These are phyloP conservation scores for Apiospora arundinis DNA, from an alignment of 2,329 filamentous ascomycete genomes.

Conservation along the genomic window DNA sequence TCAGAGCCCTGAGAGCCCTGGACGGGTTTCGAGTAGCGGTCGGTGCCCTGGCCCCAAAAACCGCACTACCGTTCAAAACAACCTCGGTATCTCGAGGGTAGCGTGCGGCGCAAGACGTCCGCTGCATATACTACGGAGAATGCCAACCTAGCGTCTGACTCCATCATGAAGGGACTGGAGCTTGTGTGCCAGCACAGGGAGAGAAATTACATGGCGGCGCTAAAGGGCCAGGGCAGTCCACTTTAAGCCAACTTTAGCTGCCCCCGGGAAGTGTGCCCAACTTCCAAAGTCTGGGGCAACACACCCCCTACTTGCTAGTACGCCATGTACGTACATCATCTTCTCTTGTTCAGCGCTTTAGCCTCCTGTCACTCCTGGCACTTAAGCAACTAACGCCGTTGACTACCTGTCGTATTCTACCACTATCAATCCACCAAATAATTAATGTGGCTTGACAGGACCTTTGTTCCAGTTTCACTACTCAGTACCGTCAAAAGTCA, in stretches of 20 bases:
- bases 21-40: slow-evolving; percentile 10
- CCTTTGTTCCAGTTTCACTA: neutral
- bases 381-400: neutral
- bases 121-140: slow-evolving; percentile 18
- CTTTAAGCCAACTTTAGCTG: neutral
- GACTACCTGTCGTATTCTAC: neutral
- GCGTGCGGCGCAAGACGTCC: slow-evolving; percentile 10
- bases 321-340: too few relatives aligned
- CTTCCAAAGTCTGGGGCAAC: slow-evolving; percentile 3
- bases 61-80: neutral
- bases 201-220: slow-evolving; percentile 4
- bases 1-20: neutral
- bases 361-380: neutral
- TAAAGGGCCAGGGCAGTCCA: neutral
- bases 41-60: neutral
- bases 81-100: slow-evolving; percentile 7
- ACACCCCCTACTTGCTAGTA: neutral
- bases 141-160: neutral
- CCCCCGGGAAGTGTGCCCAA: neutral
- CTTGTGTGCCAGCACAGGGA: neutral
- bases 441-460: neutral
- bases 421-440: too few relatives aligned
- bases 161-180: slow-evolving; percentile 3
- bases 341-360: neutral
- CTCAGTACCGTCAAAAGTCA: neutral